phyloP scores from a whole-genome alignment of 1,139 yeast species.

The Hyphopichia burtonii region DNA sequence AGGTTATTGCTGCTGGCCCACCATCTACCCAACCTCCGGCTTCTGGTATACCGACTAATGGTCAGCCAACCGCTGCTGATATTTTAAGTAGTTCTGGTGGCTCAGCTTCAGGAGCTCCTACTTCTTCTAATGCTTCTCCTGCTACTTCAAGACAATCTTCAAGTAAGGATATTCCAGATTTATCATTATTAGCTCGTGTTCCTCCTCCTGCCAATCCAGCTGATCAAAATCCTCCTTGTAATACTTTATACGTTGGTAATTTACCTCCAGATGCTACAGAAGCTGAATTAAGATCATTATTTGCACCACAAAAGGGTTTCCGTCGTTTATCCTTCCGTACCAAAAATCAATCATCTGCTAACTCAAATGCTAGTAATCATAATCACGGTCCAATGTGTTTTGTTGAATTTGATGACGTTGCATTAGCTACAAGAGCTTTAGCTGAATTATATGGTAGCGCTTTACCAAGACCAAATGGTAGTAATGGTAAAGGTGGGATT shows the following conservation, averaged over 20 bases:
- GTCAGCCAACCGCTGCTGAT: slow-evolving; percentile 5
- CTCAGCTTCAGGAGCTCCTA: neutral
- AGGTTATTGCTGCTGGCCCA: slow-evolving; percentile 10
- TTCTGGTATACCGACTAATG: slow-evolving; percentile 12
- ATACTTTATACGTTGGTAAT: slow-evolving; percentile 93
- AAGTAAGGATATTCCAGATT: slow-evolving; percentile 58
- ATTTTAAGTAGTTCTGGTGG: neutral
- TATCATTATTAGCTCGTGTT: slow-evolving; percentile 70
- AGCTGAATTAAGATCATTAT: slow-evolving; percentile 82
- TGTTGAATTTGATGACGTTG: slow-evolving; percentile 96
- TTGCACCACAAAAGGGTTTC: slow-evolving; percentile 89
- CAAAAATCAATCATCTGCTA: slow-evolving; percentile 46
- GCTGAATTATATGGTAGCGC: slow-evolving; percentile 91
- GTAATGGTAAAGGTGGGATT: slow-evolving; percentile 88
- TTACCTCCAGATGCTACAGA: slow-evolving; percentile 97
- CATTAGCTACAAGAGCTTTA: slow-evolving; percentile 87
- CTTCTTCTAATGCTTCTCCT: neutral
- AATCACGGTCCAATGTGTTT: slow-evolving; percentile 98
- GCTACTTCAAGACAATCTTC: slow-evolving; percentile 12
- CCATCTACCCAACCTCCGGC: slow-evolving; percentile 9
- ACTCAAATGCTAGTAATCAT: slow-evolving; percentile 33
- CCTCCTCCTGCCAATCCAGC: slow-evolving; percentile 99
- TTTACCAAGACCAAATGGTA: slow-evolving; percentile 65
- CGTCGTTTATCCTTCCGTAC: slow-evolving; percentile 87
- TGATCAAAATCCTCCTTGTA: slow-evolving; percentile 98